Conservation (phyloP, 2,329 filamentous ascomycete genomes). For the Colletotrichum siamense region DNA sequence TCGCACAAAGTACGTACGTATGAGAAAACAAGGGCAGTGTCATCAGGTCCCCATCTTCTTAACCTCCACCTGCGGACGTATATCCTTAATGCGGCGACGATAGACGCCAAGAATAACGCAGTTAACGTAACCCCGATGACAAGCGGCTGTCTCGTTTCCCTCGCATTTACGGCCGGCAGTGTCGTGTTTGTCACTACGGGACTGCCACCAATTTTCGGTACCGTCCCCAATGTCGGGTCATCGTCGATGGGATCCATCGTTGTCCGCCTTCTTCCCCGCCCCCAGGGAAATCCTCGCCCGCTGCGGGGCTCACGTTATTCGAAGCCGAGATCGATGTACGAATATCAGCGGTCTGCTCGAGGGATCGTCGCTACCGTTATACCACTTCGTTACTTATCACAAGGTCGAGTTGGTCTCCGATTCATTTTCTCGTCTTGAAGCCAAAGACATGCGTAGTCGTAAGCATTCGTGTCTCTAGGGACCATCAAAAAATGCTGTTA, state of each 20-base stretch:
- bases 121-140: not conserved
- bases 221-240: not conserved
- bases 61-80: not conserved
- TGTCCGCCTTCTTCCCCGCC: not conserved
- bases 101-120: not conserved
- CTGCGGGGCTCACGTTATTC: not conserved
- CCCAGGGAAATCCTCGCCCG: not conserved
- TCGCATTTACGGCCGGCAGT: not conserved
- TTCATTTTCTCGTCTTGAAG: not conserved
- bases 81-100: not conserved
- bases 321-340: not conserved
- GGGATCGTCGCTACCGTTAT: not conserved
- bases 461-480: not conserved
- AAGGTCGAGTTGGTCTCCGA: not conserved
- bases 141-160: not conserved
- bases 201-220: not conserved
- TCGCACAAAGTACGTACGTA: not conserved
- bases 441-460: not conserved
- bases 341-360: not conserved
- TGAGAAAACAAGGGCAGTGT: not conserved
- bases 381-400: not conserved
- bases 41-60: slow-evolving; percentile 10
- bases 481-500: not conserved
- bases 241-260: not conserved
- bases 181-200: not conserved